Conservation (phyloP, 148 eudicot species). For the Camellia japonica region DNA sequence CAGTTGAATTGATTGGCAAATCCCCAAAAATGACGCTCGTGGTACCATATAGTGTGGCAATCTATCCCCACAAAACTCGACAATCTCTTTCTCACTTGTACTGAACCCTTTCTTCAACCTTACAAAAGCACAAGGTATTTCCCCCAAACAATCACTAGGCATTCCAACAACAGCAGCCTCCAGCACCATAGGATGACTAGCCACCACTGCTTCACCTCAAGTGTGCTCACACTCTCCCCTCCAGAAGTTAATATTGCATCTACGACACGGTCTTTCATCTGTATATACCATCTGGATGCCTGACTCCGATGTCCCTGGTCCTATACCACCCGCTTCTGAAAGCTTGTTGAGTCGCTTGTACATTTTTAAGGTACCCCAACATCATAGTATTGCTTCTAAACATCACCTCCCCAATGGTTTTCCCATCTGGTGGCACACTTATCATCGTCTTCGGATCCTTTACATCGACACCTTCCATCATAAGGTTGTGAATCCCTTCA, state of each 20-base stretch:
- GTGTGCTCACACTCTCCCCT: conserved; percentile 27
- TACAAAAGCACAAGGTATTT: conserved; percentile 39
- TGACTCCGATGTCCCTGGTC: conserved; percentile 32
- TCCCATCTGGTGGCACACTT: conserved; percentile 35
- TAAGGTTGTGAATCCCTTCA: conserved; percentile 15
- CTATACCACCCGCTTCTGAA: conserved; percentile 36
- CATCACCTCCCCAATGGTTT: conserved; percentile 39
- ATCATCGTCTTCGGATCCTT: conserved; percentile 32
- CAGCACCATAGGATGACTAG: conserved; percentile 28
- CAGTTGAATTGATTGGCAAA: conserved; percentile 60
- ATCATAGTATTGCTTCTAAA: conserved; percentile 35
- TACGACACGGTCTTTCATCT: conserved; percentile 28
- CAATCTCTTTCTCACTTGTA: conserved; percentile 24
- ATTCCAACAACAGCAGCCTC: conserved; percentile 33
- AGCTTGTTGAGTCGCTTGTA: conserved; percentile 22
- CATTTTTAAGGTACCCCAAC: conserved; percentile 37
- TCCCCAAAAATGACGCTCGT: conserved; percentile 44
- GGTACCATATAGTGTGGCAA: conserved; percentile 60
- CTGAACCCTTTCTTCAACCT: conserved; percentile 23
- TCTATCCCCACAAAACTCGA: conserved; percentile 31
- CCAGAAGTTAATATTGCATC: conserved; percentile 10
- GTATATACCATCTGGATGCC: conserved; percentile 19
- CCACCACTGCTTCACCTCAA: conserved; percentile 30
- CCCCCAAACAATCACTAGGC: conserved; percentile 14
- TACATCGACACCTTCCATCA: conserved; percentile 38